phyloP scores from a whole-genome alignment of 176 grass and related monocot species.

The Carex myosuroides region DNA sequence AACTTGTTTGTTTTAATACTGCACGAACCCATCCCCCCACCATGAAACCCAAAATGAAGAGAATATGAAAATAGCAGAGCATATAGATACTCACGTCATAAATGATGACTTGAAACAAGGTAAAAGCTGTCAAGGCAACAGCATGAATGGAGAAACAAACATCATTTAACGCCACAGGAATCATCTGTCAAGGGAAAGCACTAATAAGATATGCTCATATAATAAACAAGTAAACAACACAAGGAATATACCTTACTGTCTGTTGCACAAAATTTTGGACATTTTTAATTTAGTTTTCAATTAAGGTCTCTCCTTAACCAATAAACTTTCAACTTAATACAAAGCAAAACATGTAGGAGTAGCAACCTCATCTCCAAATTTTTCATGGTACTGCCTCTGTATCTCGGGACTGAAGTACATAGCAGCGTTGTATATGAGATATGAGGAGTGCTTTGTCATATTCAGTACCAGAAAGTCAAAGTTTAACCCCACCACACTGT shows the following conservation, averaged over 20 bases:
- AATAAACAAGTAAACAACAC: not conserved
- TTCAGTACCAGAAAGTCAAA: slow-evolving; percentile 91
- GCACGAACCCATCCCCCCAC: not conserved
- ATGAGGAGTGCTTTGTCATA: slow-evolving; percentile 94
- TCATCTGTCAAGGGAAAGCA: slow-evolving; percentile 53
- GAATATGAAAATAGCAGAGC: not conserved
- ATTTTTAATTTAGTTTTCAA: not conserved
- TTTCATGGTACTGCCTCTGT: slow-evolving; percentile 83
- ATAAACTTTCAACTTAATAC: not conserved
- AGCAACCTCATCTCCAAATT: slow-evolving; percentile 74
- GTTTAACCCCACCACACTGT: slow-evolving; percentile 86
- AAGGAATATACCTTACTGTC: not conserved
- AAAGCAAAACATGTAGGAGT: not conserved
- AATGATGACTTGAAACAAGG: slow-evolving; percentile 86
- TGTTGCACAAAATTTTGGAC: not conserved
- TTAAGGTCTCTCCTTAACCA: not conserved
- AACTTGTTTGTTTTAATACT: not conserved
- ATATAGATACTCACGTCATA: slow-evolving; percentile 71
- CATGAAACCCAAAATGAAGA: not conserved
- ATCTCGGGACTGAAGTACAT: slow-evolving; percentile 71
- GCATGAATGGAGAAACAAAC: slow-evolving; percentile 93
- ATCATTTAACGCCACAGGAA: slow-evolving; percentile 96
- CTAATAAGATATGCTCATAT: not conserved
- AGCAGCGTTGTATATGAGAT: slow-evolving; percentile 80
- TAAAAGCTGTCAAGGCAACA: slow-evolving; percentile 84